Base-by-base conservation (phyloP, 2,329 filamentous ascomycete species). In the Microdochium nivale region DNA sequence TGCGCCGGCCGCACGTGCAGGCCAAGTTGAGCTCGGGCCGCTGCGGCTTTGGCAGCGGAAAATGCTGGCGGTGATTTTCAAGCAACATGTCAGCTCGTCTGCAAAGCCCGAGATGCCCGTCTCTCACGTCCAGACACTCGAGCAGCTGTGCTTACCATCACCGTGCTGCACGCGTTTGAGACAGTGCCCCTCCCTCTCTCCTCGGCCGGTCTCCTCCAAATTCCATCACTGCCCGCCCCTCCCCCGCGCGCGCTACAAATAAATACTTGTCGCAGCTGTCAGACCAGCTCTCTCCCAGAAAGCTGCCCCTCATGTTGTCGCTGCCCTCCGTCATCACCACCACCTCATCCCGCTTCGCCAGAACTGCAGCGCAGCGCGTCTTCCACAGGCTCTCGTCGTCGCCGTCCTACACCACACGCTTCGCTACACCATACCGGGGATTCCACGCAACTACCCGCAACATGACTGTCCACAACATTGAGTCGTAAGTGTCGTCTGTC, bases 391-490 rank as follows among this genome's bases (percentile, higher is more conserved):
- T 24, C 25, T 27, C 23, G 25, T 7, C 46, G 23, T 9, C n/a
- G 10, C 7, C 24, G 5, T 30, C 27, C 27, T 30, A 5, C 40
- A 7, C 40, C 19, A 37, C 30, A 33, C 35, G 35, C n/a, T 5
- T 11, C 35, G 9, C n/a, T 23, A 5, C 10, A 21, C 56, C 57
- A 66, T n/a, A n/a, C n/a, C n/a, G 63, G 56, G 53, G 53, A 40
- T 73, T 73, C 55, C 67, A 69, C 50, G 62, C 66, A 40, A 67
- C 64, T n/a, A 59, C 55, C 54, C 64, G 69, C 67, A 73, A 65
- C 53, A 73, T 73, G 71, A 66, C 65, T 58, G 65, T 73, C 59
- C 68, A 72, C 65, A 67, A 66, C 60, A 56, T 72, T 53, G 52
- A 58, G 44, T 64, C 60, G 70, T 72, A 58, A 60, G 69, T 65